A percentile compares a stretch with the other conserved stretches of the same genome.
Evolutionary conservation across 352 stramenopile species (phyloP).

Genomic region (Phytophthora sp.): DNA sequence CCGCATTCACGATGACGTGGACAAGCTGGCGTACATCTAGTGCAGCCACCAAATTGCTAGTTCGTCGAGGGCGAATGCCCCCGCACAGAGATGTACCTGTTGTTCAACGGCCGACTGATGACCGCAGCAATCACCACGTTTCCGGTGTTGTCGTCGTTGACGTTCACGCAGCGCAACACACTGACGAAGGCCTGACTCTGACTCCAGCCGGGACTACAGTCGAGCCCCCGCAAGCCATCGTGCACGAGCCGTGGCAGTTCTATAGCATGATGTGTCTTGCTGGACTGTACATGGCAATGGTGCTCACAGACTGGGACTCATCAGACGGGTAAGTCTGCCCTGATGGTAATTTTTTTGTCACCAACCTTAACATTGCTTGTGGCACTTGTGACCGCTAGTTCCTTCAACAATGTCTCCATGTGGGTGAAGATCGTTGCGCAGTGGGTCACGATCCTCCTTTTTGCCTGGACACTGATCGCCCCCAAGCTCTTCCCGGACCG

Average conservation of each 20-base stretch:
- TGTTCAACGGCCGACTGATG: neutral
- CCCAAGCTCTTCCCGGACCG: conserved; percentile 94
- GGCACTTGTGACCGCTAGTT: conserved; percentile 3
- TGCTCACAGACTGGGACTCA: conserved; percentile 95
- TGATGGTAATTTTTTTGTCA: neutral
- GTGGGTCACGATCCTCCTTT: conserved; percentile 94
- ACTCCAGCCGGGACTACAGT: conserved; percentile 49
- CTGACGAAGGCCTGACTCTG: neutral
- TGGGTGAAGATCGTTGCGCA: conserved; percentile 96
- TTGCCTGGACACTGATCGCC: conserved; percentile 94
- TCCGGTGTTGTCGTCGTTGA: conserved; percentile 61
- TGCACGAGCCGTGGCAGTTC: conserved; percentile 92
- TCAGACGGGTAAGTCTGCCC: conserved; percentile 72
- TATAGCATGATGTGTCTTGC: conserved; percentile 93
- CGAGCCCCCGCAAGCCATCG: conserved; percentile 38
- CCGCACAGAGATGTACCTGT: neutral
- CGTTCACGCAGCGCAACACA: conserved; percentile 25
- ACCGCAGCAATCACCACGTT: conserved; percentile 9
- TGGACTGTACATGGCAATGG: conserved; percentile 95
- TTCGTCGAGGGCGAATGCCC: conserved; percentile 29
- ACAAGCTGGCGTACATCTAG: conserved; percentile 75
- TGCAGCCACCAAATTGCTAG: conserved; percentile 64
- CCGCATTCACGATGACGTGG: conserved; percentile 69
- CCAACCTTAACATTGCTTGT: neutral
- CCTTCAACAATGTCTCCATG: conserved; percentile 88